These are phyloP conservation scores for Colletotrichum sansevieriae DNA, from an alignment of 2,329 filamentous ascomycete genomes.

Conservation along the genomic window DNA sequence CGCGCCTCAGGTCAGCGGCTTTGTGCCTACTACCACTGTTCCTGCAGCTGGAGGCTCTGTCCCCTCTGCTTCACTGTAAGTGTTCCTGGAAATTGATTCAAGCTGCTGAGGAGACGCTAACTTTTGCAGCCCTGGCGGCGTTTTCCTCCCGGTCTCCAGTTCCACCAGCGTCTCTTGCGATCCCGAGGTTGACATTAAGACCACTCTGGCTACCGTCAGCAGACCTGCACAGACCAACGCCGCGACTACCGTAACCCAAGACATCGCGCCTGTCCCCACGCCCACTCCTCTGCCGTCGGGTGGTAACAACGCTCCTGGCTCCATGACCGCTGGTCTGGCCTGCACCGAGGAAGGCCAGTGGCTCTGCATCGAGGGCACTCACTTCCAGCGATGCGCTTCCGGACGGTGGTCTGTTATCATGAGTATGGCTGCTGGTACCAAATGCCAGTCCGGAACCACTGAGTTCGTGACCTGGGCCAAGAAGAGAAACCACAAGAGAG, in stretches of 20 bases:
- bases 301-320: constrained; percentile 46
- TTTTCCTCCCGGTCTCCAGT: constrained; percentile 55
- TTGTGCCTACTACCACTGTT: constrained; percentile 30
- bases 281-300: constrained; percentile 32
- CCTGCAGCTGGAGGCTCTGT: constrained; percentile 38
- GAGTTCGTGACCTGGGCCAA: constrained; percentile 45
- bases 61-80: constrained; percentile 46
- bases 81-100: constrained; percentile 11
- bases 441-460: constrained; percentile 55
- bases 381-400: constrained; percentile 74
- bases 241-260: not conserved
- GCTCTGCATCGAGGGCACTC: constrained; percentile 68
- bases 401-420: constrained; percentile 66
- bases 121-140: constrained; percentile 55
- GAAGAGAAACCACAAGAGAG: constrained; percentile 41
- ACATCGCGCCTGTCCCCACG: constrained; percentile 13
- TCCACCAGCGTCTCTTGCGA: constrained; percentile 41
- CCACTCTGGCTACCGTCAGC: constrained; percentile 46
- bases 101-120: constrained; percentile 37
- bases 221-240: constrained; percentile 41
- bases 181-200: constrained; percentile 35
- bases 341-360: constrained; percentile 69
- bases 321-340: constrained; percentile 53
- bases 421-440: constrained; percentile 66
- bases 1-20: constrained; percentile 7